Percentiles rank a stretch among this genome's conserved stretches.
These are phyloP conservation scores for Lolium perenne DNA, from an alignment of 176 grass and related monocot species.

Conservation along the genomic window DNA sequence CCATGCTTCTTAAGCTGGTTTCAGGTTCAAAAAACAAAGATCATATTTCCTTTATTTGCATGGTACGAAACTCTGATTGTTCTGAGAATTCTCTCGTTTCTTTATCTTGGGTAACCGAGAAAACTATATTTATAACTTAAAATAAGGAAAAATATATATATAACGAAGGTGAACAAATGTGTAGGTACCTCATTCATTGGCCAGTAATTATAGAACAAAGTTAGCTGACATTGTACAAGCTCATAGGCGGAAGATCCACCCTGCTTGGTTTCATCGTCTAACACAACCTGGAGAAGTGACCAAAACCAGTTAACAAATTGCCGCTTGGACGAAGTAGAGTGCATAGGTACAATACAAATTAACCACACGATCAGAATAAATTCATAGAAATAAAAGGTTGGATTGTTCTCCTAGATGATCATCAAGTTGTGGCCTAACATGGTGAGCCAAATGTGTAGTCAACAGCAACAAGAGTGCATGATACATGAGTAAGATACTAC, in stretches of 20 bases:
- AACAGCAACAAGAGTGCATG: background rate
- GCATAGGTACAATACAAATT: background rate
- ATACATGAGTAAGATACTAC: background rate
- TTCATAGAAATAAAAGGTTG: conserved; percentile 3
- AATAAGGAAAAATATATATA: background rate
- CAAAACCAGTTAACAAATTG: conserved; percentile 36
- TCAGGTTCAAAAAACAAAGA: background rate
- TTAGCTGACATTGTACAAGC: conserved; percentile 75
- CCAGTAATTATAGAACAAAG: conserved; percentile 89
- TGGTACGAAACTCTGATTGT: background rate
- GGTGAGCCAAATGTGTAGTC: background rate
- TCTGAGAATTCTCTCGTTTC: background rate
- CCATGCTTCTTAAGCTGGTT: conserved; percentile 13
- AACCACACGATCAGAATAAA: background rate
- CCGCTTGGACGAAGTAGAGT: background rate
- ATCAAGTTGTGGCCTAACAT: background rate
- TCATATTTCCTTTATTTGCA: background rate
- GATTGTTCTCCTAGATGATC: background rate
- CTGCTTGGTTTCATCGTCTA: conserved; percentile 51
- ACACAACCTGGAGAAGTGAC: conserved; percentile 55
- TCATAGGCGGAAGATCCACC: conserved; percentile 62
- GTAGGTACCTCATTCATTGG: conserved; percentile 81
- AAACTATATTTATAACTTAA: conserved; percentile 2
- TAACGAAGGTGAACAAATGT: background rate
- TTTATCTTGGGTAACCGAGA: conserved; percentile 19